Base-by-base conservation (phyloP, 2,329 filamentous ascomycete species). In the Diplodia sapinea region DNA sequence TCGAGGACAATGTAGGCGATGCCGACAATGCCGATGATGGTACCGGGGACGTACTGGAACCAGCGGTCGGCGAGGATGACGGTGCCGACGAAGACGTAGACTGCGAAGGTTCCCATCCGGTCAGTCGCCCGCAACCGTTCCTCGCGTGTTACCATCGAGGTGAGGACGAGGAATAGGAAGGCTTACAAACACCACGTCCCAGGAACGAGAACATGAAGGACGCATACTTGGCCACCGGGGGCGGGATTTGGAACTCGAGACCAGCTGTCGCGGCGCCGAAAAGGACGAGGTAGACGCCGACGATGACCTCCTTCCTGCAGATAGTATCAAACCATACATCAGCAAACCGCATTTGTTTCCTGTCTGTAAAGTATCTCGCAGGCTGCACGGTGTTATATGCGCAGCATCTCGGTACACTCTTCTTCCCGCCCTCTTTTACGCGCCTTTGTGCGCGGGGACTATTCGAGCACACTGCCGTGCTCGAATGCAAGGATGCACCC, bases 201-300 rank as follows among this genome's bases (percentile, higher is more conserved):
- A 98, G 83, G 86, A 99, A 98, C 68, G 92, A 96, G 85, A 98
- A 98, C 81, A 98, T 89, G 85, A 99, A 99, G 12, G 93, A 96
- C 66, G 93, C 94, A 84, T 98, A 97, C 82, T 93, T 90, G 68
- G 93, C 91, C 66, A 97, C 86, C 79, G 97, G 94, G 69, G 94
- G 92, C 62, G 95, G 94, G 74, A 97, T 94, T 81, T 97, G 91
- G 83, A 98, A 96, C 82, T 99, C 95, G 33, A 68, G 59, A 52
- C 56, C 55, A 33, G 55, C 65, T 23, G 65, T 67, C 55, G 55
- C 87, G 69, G 93, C 85, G 79, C 95, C 95, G 77, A 99, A 99
- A 71, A 97, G 81, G 71, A 97, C 92, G 74, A 97, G 88, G 80
- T 98, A 99, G 73, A 88, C 82, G 68, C 93, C 94, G 70, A 97